Evolutionary conservation across 2,329 filamentous ascomycete genomes (phyloP).

Genomic region (Alternaria burnsii): DNA sequence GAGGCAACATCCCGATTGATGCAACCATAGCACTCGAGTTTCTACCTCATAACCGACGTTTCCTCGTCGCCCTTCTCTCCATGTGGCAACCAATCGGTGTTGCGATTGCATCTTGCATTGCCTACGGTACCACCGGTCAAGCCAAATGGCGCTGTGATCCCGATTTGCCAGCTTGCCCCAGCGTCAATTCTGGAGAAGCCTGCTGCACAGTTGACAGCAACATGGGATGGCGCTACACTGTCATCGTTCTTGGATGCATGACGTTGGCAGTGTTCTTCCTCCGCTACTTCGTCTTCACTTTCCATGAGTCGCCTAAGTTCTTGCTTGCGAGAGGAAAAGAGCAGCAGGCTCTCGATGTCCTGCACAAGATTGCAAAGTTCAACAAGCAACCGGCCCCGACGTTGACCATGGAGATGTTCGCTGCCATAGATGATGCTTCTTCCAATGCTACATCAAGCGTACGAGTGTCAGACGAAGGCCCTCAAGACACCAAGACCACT

Average conservation of each 20-base stretch:
- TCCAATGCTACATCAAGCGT: conserved; percentile 7
- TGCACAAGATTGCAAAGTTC: conserved; percentile 41
- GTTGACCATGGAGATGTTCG: conserved; percentile 38
- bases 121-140: conserved; percentile 32
- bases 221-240: conserved; percentile 44
- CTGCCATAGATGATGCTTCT: conserved; percentile 31
- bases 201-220: conserved; percentile 27
- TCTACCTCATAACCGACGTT: conserved; percentile 37
- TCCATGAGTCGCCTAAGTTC: conserved; percentile 43
- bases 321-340: conserved; percentile 36
- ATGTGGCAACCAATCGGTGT: conserved; percentile 46
- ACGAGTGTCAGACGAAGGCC: conserved; percentile 3
- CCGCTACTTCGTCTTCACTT: conserved; percentile 40
- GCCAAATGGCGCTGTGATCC: conserved; percentile 42
- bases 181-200: conserved; percentile 3
- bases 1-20: conserved; percentile 42
- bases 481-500: conserved; percentile 23
- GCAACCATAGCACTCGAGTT: conserved; percentile 40
- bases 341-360: conserved; percentile 37
- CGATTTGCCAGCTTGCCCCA: conserved; percentile 26
- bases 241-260: conserved; percentile 39
- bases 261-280: conserved; percentile 39
- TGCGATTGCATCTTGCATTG: conserved; percentile 36
- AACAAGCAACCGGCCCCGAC: conserved; percentile 35
- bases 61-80: conserved; percentile 39